These are phyloP conservation scores for Neurospora discreta DNA, from an alignment of 495 filamentous ascomycete species.

Conservation along the genomic window DNA sequence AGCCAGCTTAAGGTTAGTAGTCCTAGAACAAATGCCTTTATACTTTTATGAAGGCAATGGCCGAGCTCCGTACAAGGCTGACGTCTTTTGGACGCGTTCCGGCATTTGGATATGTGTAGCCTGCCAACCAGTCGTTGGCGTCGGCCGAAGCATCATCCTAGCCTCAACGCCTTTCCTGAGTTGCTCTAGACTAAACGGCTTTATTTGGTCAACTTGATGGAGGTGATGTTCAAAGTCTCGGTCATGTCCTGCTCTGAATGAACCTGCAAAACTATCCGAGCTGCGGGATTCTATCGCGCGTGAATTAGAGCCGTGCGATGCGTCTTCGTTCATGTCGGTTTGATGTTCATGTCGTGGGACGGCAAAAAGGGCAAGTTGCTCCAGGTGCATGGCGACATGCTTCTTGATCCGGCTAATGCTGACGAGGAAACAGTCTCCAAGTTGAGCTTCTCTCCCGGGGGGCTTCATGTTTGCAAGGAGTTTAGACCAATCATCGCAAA, in stretches of 20 bases:
- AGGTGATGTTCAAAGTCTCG: background rate
- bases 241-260: background rate
- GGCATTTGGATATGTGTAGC: too few species aligned
- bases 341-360: background rate
- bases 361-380: slow-evolving; percentile 11
- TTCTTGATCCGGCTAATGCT: slow-evolving; percentile 6
- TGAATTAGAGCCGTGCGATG: background rate
- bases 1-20: too few species aligned
- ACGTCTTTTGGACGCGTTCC: too few species aligned
- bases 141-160: too few species aligned
- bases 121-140: too few species aligned
- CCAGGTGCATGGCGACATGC: slow-evolving; percentile 9
- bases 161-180: too few species aligned
- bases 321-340: background rate
- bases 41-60: too few species aligned
- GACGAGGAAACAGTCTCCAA: background rate
- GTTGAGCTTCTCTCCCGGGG: fast-evolving
- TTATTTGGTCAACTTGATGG: background rate
- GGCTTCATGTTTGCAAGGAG: background rate
- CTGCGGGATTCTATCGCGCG: background rate
- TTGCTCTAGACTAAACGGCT: too few species aligned
- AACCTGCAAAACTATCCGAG: background rate
- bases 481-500: slow-evolving; percentile 6
- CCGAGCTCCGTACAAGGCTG: too few species aligned
- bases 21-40: too few species aligned